A percentile compares a stretch with the other conserved stretches of the same genome.
Conservation (phyloP, 495 filamentous ascomycete species). For the Lentithecium fluviatile region DNA sequence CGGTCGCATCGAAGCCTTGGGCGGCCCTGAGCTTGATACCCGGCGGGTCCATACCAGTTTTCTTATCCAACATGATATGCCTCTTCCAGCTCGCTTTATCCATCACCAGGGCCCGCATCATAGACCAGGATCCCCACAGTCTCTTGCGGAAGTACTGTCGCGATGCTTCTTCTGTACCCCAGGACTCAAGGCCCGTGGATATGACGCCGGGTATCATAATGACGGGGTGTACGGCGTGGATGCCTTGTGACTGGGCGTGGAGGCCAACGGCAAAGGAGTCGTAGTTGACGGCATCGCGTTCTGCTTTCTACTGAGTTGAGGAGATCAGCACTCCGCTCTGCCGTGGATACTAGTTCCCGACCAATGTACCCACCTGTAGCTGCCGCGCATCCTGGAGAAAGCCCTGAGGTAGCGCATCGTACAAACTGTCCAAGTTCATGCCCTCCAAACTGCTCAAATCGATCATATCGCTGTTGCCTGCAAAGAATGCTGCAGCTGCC, state of each 20-base stretch:
- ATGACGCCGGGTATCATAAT: constrained; percentile 98
- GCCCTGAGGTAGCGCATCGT: constrained; percentile 80
- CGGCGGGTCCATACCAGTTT: constrained; percentile 87
- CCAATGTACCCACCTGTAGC: constrained; percentile 59
- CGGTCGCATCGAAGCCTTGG: constrained; percentile 97
- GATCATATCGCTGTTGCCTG: constrained; percentile 77
- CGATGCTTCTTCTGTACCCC: constrained; percentile 80
- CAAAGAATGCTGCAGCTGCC: constrained; percentile 77
- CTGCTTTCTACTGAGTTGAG: constrained; percentile 58
- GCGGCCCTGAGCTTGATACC: constrained; percentile 90
- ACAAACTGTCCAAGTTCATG: constrained; percentile 75
- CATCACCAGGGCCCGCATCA: constrained; percentile 91
- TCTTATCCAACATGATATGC: constrained; percentile 93
- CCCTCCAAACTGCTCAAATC: constrained; percentile 72
- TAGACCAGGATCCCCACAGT: constrained; percentile 96
- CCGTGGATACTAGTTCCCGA: background rate
- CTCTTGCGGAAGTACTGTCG: constrained; percentile 89
- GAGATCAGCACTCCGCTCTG: constrained; percentile 26
- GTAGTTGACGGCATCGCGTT: constrained; percentile 82
- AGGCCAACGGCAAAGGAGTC: constrained; percentile 90
- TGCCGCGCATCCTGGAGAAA: constrained; percentile 80
- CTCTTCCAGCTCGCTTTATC: constrained; percentile 94
- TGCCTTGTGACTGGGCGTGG: constrained; percentile 76
- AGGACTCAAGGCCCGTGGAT: constrained; percentile 93
- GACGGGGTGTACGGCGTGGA: constrained; percentile 80